Percentiles rank a stretch among this genome's conserved stretches.
Evolutionary conservation across 2,329 filamentous ascomycete genomes (phyloP).

Genomic region (Graphilbum sp.): DNA sequence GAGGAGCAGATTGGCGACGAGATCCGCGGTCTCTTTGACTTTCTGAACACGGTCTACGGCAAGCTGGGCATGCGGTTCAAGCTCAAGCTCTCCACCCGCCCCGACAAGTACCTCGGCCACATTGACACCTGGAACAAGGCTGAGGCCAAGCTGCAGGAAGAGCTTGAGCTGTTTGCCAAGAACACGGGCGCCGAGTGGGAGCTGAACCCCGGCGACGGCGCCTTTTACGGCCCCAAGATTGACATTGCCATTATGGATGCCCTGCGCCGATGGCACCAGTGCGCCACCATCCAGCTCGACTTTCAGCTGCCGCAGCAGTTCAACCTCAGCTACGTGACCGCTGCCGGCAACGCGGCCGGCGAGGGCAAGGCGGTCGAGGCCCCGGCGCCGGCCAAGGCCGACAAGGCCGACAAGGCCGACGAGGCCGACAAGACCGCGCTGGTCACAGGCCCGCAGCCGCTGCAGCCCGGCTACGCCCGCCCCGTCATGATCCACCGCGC

Average conservation of each 20-base stretch:
- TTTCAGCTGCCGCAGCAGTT: conserved; percentile 40
- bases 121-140: conserved; percentile 79
- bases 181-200: conserved; percentile 53
- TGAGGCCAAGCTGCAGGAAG: conserved; percentile 62
- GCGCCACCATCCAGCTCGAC: conserved; percentile 87
- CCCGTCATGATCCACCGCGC: conserved; percentile 81
- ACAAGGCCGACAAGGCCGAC: conserved; percentile 1
- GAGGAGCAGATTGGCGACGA: conserved; percentile 60
- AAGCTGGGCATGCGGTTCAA: conserved; percentile 83
- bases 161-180: conserved; percentile 59
- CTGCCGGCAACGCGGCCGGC: conserved; percentile 8
- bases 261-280: conserved; percentile 60
- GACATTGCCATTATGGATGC: conserved; percentile 90
- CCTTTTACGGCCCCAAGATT: conserved; percentile 97
- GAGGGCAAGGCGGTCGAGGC: conserved; percentile 3
- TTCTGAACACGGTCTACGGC: conserved; percentile 59
- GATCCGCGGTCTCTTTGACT: conserved; percentile 74
- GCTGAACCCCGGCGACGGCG: conserved; percentile 85
- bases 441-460: conserved; percentile 24
- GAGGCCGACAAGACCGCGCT: conserved; percentile 6
- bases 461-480: conserved; percentile 55
- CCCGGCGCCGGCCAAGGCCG: conserved; percentile 4
- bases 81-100: conserved; percentile 80
- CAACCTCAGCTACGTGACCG: conserved; percentile 13
- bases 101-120: conserved; percentile 77